Evolutionary conservation across 2,329 filamentous ascomycete genomes (phyloP).

Genomic region (Xylaria sp.): DNA sequence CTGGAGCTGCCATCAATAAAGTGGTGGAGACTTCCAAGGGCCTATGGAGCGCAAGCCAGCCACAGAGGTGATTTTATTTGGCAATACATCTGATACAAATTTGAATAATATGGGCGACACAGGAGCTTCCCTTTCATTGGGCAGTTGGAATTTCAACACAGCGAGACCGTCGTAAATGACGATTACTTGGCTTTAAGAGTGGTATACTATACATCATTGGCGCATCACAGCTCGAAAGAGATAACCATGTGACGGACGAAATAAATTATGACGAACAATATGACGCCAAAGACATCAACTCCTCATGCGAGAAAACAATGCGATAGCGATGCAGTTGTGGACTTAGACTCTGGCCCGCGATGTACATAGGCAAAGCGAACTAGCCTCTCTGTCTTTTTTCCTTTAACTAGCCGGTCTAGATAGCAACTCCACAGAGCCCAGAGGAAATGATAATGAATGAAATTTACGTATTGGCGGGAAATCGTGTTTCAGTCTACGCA

Average conservation of each 20-base stretch:
- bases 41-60: conserved; percentile 63
- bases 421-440: conserved; percentile 9
- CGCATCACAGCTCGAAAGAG: conserved; percentile 1
- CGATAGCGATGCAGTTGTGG: conserved; percentile 25
- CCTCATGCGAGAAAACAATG: conserved; percentile 19
- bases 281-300: conserved; percentile 6
- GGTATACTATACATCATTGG: conserved; percentile 27
- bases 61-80: conserved; percentile 42
- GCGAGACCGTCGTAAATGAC: conserved; percentile 14
- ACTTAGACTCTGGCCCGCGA: conserved; percentile 24
- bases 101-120: conserved; percentile 25
- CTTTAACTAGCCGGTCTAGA: conserved; percentile 32
- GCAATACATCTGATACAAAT: conserved; percentile 19
- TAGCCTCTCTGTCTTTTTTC: conserved; percentile 14
- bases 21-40: conserved; percentile 73
- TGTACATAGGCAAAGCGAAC: conserved; percentile 32
- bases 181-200: conserved; percentile 21
- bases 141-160: conserved; percentile 24
- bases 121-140: conserved; percentile 2
- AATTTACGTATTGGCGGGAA: conserved; percentile 5
- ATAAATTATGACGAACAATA: conserved; percentile 1
- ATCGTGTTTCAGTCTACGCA: neutral
- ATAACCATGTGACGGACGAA: conserved; percentile 9
- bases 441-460: conserved; percentile 13
- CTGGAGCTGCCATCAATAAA: conserved; percentile 65